Conservation (phyloP, 495 filamentous ascomycete species). For the Aspergillus olivimuriae region DNA sequence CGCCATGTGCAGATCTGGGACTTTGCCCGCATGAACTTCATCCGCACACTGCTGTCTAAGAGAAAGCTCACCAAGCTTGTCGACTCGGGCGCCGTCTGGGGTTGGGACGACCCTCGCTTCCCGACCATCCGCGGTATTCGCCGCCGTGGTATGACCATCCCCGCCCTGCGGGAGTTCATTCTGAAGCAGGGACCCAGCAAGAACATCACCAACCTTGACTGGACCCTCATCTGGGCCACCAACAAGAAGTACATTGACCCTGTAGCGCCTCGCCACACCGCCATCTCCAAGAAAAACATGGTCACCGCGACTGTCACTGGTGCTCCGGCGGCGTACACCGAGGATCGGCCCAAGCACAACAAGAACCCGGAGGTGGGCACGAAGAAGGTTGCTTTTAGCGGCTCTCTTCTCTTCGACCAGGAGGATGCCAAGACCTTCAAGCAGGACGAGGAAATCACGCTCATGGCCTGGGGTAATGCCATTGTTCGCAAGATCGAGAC, state of each 20-base stretch:
- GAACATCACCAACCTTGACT: conserved; percentile 86
- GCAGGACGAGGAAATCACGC: conserved; percentile 83
- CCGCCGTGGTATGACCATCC: conserved; percentile 84
- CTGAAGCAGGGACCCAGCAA: conserved; percentile 85
- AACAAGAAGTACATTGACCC: conserved; percentile 97
- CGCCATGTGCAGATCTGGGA: conserved; percentile 94
- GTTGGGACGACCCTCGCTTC: conserved; percentile 95
- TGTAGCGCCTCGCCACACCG: conserved; percentile 76
- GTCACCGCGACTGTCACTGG: conserved; percentile 66
- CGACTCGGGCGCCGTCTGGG: conserved; percentile 76
- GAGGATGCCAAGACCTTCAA: conserved; percentile 75
- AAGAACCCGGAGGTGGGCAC: conserved; percentile 80
- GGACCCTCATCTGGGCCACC: conserved; percentile 85
- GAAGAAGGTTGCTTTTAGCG: conserved; percentile 76
- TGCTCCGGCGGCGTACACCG: conserved; percentile 57
- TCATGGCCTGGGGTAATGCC: conserved; percentile 96
- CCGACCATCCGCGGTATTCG: conserved; percentile 86
- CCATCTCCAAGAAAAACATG: conserved; percentile 58
- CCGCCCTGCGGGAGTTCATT: conserved; percentile 85
- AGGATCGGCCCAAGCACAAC: conserved; percentile 75
- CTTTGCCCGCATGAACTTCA: conserved; percentile 94
- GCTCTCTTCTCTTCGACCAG: conserved; percentile 73
- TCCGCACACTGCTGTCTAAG: conserved; percentile 85
- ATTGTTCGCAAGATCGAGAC: conserved; percentile 69
- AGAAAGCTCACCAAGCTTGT: conserved; percentile 94